Evolutionary conservation across 75 land plant species (phyloP).

Genomic region (Sequoia sempervirens): DNA sequence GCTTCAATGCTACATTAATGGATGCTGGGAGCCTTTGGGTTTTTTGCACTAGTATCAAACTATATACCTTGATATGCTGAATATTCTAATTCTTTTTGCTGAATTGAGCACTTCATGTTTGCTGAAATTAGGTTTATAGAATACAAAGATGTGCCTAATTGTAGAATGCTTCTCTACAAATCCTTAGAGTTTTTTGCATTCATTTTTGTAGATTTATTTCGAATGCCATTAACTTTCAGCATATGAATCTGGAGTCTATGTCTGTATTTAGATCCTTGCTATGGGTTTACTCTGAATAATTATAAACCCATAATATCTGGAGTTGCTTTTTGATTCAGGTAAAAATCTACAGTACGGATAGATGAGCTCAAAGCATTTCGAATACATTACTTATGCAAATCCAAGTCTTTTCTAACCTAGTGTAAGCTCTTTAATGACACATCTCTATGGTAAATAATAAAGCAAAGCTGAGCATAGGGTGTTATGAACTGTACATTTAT

Average conservation of each 20-base stretch:
- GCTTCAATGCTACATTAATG: not conserved
- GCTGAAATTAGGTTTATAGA: not conserved
- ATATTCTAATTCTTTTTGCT: not conserved
- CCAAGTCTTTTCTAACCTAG: not conserved
- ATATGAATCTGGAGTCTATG: not conserved
- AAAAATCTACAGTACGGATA: not conserved
- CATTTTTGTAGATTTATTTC: not conserved
- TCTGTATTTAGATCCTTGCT: not conserved
- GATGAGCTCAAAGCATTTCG: not conserved
- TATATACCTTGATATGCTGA: not conserved
- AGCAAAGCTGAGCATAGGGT: not conserved
- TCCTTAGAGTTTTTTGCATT: not conserved
- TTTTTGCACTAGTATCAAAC: not conserved
- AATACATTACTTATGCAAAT: constrained; percentile 1
- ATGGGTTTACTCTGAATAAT: not conserved
- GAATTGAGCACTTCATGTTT: not conserved
- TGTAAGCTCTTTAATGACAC: not conserved
- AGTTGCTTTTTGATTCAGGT: constrained; percentile 4
- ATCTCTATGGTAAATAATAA: not conserved
- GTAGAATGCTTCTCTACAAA: not conserved
- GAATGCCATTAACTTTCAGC: not conserved
- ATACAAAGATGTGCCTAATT: not conserved
- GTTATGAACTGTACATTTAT: not conserved
- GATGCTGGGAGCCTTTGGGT: not conserved
- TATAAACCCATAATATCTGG: not conserved